These are phyloP conservation scores for Salvia sclarea DNA, from an alignment of 305 asterid genomes.

Conservation along the genomic window DNA sequence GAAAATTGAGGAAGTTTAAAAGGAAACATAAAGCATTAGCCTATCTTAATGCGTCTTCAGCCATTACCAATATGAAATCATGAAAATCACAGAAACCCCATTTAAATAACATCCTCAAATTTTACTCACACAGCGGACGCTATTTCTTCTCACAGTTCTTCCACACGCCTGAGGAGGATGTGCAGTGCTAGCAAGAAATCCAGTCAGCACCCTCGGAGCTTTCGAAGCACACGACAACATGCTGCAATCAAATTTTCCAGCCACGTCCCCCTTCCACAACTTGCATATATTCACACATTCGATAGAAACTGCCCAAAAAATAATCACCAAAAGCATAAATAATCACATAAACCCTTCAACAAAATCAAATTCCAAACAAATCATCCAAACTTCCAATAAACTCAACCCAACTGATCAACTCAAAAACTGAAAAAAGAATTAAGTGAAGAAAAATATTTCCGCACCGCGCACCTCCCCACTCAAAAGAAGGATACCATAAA, in stretches of 20 bases:
- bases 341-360: constrained; percentile 15
- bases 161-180: constrained; percentile 56
- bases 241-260: constrained; percentile 69
- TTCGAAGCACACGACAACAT: constrained; percentile 76
- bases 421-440: neutral
- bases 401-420: neutral
- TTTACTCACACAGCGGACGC: constrained; percentile 53
- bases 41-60: neutral
- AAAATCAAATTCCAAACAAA: neutral
- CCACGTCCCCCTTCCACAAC: constrained; percentile 71
- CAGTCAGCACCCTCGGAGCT: constrained; percentile 80
- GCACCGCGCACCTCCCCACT: neutral
- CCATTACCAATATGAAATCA: neutral
- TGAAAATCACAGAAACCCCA: neutral
- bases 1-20: neutral
- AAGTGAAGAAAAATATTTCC: constrained; percentile 15
- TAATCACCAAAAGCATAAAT: neutral
- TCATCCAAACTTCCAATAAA: neutral
- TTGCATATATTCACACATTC: constrained; percentile 78
- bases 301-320: constrained; percentile 56
- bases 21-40: constrained; percentile 17
- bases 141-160: constrained; percentile 45
- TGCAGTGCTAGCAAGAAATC: constrained; percentile 83
- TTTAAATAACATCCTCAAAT: neutral
- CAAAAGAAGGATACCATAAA: neutral